Base-by-base conservation (phyloP, 345 rosid species). In the Populus simonii region DNA sequence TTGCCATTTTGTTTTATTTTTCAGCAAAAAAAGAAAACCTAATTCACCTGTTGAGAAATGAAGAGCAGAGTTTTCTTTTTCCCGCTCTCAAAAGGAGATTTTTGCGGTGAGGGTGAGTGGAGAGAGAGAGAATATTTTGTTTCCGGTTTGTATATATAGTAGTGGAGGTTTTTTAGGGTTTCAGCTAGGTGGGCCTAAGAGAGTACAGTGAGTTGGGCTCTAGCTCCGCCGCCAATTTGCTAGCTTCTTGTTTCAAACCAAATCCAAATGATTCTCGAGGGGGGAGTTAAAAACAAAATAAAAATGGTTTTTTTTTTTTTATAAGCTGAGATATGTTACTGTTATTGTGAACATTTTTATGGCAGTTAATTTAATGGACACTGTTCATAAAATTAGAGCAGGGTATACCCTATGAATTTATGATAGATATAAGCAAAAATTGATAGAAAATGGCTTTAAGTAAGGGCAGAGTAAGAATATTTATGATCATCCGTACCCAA, bases 1-100 rank as follows among this genome's bases (percentile, higher is more conserved):
- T 79, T 25, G 78, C 85, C 87, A 84, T 79, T 35, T 38, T 13
- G 31, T 31, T 57, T 57, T 22, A 9, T 57, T 7, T 20, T 20
- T 18, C n/a, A 53, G n/a, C 61, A 4, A 20, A 53, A 18, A 13
- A 43, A 43, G 47, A 43, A 43, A 53, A 57, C 27, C 63, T 57
- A 57, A 57, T 57, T 57, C 63, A n/a, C 27, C 2, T 8, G 25
- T n/a, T 57, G 29, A 57, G 63, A 57, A 57, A 57, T 23, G 27
- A 57, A 23, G 12, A 57, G 29, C 13, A 10, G 12, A 72, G 38
- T 55, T 72, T 22, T 23, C 51, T 8, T 20, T 17, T 43, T 29
- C 59, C 77, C 29, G 18, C 76, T 73, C 68, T 17, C 25, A 20
- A 12, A 36, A n/a, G 10, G 41, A 41, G 8, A 41, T 23, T 55